phyloP scores from a whole-genome alignment of 2,329 filamentous ascomycete genomes.

The Pseudogymnoascus destructans region DNA sequence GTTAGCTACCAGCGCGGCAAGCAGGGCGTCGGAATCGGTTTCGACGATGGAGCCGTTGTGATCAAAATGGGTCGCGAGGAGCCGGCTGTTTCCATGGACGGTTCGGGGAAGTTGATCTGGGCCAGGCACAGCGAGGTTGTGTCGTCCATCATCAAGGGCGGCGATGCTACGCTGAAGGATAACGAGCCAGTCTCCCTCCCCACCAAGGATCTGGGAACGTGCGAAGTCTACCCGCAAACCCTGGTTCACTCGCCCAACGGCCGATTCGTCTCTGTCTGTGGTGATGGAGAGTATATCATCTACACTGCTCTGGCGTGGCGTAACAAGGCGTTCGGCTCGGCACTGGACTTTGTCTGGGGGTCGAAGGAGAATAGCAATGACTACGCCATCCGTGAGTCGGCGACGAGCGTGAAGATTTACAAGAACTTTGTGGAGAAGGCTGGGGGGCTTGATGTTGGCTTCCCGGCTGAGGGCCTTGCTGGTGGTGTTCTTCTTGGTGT shows the following conservation, averaged over 20 bases:
- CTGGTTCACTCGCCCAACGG: constrained; percentile 93
- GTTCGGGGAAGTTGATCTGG: constrained; percentile 91
- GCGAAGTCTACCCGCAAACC: constrained; percentile 92
- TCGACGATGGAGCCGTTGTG: constrained; percentile 94
- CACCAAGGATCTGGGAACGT: constrained; percentile 89
- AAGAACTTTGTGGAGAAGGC: constrained; percentile 93
- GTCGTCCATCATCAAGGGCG: constrained; percentile 87
- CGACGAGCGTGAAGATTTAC: constrained; percentile 91
- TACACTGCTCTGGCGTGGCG: constrained; percentile 94
- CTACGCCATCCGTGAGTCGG: constrained; percentile 89
- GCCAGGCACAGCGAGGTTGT: constrained; percentile 91
- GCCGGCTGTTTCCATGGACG: constrained; percentile 94
- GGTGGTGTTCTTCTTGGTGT: constrained; percentile 87
- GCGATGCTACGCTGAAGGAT: constrained; percentile 74
- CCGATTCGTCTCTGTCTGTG: constrained; percentile 75
- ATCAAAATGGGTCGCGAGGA: constrained; percentile 97
- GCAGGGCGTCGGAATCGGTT: constrained; percentile 89
- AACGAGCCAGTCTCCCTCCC: constrained; percentile 74
- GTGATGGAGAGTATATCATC: constrained; percentile 97
- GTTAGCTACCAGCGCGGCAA: constrained; percentile 89
- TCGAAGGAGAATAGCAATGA: constrained; percentile 97
- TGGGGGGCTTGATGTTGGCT: constrained; percentile 83
- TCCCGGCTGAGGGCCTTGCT: constrained; percentile 82
- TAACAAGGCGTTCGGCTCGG: constrained; percentile 94
- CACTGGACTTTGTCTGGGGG: constrained; percentile 92